A percentile compares a stretch with the other conserved stretches of the same genome.
Conservation (phyloP, 2,329 filamentous ascomycete species). For the Elsinoe necatrix region DNA sequence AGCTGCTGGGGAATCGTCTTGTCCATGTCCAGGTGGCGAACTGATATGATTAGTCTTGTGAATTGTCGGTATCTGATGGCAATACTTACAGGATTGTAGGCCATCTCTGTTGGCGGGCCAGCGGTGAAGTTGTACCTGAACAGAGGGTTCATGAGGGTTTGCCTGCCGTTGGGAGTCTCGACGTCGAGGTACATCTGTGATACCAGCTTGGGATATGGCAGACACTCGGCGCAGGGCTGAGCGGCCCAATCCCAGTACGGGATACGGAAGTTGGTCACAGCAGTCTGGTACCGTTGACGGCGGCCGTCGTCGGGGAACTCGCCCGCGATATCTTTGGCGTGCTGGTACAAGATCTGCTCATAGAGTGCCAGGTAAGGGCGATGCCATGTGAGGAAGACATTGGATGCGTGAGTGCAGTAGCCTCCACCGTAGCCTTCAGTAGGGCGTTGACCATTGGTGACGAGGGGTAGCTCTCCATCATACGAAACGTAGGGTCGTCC, state of each 20-base stretch:
- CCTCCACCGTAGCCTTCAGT: constrained; percentile 48
- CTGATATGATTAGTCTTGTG: constrained; percentile 29
- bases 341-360: constrained; percentile 41
- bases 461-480: constrained; percentile 39
- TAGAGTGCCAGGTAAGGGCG: constrained; percentile 63
- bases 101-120: constrained; percentile 50
- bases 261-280: constrained; percentile 35
- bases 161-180: constrained; percentile 28
- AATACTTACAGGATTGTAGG: constrained; percentile 49
- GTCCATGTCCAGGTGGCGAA: constrained; percentile 54
- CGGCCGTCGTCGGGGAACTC: constrained; percentile 33
- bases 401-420: constrained; percentile 69
- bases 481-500: constrained; percentile 59
- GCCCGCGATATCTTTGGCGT: constrained; percentile 35
- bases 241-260: constrained; percentile 45
- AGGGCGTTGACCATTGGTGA: constrained; percentile 19
- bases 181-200: constrained; percentile 32
- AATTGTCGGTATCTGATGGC: neutral
- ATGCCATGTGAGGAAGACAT: constrained; percentile 76
- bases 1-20: constrained; percentile 46
- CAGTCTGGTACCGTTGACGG: constrained; percentile 33
- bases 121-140: constrained; percentile 38
- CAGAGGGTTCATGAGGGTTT: constrained; percentile 29
- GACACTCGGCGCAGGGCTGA: constrained; percentile 26
- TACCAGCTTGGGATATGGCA: constrained; percentile 34